Evolutionary conservation across 805 yeast species (phyloP).

Genomic region (Jamesozyma hellenica): DNA sequence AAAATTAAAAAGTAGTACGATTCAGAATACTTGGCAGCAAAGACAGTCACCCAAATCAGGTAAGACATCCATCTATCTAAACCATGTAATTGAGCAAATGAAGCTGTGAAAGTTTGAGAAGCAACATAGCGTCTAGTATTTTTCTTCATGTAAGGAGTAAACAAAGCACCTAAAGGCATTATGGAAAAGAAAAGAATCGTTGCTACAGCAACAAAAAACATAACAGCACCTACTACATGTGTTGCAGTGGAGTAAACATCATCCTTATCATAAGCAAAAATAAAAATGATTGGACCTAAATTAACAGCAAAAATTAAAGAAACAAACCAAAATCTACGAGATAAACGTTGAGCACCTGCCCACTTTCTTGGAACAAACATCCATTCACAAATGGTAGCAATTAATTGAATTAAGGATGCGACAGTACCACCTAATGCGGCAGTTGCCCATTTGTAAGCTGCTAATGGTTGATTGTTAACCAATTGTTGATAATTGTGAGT

Average conservation of each 20-base stretch:
- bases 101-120: slow-evolving; percentile 92
- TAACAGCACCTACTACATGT: slow-evolving; percentile 68
- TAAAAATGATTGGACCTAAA: slow-evolving; percentile 77
- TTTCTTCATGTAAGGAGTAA: slow-evolving; percentile 84
- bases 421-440: slow-evolving; percentile 87
- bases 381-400: slow-evolving; percentile 91
- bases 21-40: slow-evolving; percentile 80
- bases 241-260: slow-evolving; percentile 62
- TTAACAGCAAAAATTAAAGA: slow-evolving; percentile 56
- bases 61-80: slow-evolving; percentile 95
- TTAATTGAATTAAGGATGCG: slow-evolving; percentile 70
- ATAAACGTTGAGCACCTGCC: slow-evolving; percentile 97
- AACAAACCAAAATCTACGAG: slow-evolving; percentile 77
- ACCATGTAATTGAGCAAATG: slow-evolving; percentile 70
- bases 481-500: slow-evolving; percentile 80
- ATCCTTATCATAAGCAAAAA: slow-evolving; percentile 70
- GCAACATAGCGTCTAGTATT: slow-evolving; percentile 82
- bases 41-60: slow-evolving; percentile 80
- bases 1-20: slow-evolving; percentile 86
- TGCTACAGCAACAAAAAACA: slow-evolving; percentile 78
- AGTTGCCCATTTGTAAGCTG: slow-evolving; percentile 88
- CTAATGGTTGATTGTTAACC: slow-evolving; percentile 73
- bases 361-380: slow-evolving; percentile 92
- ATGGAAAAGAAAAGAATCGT: slow-evolving; percentile 79
- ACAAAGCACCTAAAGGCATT: slow-evolving; percentile 95